Conservation (phyloP, 306 rosid genomes). For the Prunus armeniaca region DNA sequence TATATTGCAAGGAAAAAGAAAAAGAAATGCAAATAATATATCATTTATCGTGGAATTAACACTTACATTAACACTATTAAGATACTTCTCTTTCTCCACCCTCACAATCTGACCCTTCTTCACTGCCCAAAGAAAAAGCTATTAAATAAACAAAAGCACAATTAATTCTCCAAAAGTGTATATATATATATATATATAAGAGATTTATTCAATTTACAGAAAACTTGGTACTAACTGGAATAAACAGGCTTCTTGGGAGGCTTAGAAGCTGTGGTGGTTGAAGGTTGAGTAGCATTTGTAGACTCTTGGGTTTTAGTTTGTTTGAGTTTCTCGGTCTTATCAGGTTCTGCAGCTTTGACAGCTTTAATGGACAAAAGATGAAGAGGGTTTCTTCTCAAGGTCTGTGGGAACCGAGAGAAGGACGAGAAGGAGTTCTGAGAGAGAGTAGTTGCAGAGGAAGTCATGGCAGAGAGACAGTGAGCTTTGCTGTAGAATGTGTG, state of each 20-base stretch:
- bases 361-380: slow-evolving; percentile 48
- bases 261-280: slow-evolving; percentile 38
- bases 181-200: background rate
- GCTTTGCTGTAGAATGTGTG: background rate
- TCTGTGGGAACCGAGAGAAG: slow-evolving; percentile 36
- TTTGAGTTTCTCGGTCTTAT: slow-evolving; percentile 25
- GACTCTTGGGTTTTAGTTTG: slow-evolving; percentile 47
- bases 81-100: slow-evolving; percentile 93
- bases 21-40: background rate
- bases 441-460: slow-evolving; percentile 41
- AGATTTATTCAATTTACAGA: background rate
- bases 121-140: slow-evolving; percentile 52
- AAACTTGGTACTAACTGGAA: slow-evolving; percentile 53
- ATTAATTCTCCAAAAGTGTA: background rate
- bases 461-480: slow-evolving; percentile 39
- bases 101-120: slow-evolving; percentile 98
- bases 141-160: background rate
- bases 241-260: slow-evolving; percentile 73
- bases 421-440: slow-evolving; percentile 40
- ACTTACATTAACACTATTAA: slow-evolving; percentile 75
- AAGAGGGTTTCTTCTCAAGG: slow-evolving; percentile 41
- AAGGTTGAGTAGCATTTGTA: slow-evolving; percentile 59
- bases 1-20: background rate
- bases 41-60: too few relatives aligned
- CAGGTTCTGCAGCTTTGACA: slow-evolving; percentile 52